Base-by-base conservation (phyloP, 1,284 basidiomycete species). In the Peniophora sp. region DNA sequence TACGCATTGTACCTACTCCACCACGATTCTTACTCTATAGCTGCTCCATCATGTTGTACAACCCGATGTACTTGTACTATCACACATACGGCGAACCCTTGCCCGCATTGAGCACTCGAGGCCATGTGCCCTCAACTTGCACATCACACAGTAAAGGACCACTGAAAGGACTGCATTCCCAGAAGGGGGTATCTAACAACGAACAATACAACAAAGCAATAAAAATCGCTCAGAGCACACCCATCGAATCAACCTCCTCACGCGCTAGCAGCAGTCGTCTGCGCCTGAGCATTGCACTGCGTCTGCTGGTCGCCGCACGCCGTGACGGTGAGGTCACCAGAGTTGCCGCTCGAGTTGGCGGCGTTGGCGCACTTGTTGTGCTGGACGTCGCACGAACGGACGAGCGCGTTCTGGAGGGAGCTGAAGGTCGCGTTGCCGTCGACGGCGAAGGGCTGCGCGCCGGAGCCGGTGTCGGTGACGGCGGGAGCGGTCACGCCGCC, bases 341-440 rank as follows among this genome's bases (percentile, higher is more conserved):
- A 60, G 58, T 68, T 65, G 23, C 66, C 67, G 17, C 64, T 64
- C 47, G 63, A 52, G 57, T 72, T 72, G 54, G 65, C 62, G 12
- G 62, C 60, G 58, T 66, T 59, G 32, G 64, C 62, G 55, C 64
- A 82, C 54, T 68, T 48, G 65, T 81, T 81, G 62, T 81, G 70
- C 64, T 81, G 79, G 36, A 80, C 72, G 56, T 80, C 78, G 64
- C 52, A 83, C 6, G 76, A 78, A 46, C 81, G 75, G 9, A 68
- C 69, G 49, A 83, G 68, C 10, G 81, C 80, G 51, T 73, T 76
- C 47, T 59, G 62, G 27, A 69, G 51, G 62, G 75, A 75, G 49
- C 79, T 58, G 71, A 83, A 83, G 23, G 65, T 61, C 49, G 73
- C 71, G 51, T 75, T 74, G 56, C 68, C 72, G 44, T 59, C 51